Conservation (phyloP, 345 rosid species). For the Eucalyptus shirleyi region DNA sequence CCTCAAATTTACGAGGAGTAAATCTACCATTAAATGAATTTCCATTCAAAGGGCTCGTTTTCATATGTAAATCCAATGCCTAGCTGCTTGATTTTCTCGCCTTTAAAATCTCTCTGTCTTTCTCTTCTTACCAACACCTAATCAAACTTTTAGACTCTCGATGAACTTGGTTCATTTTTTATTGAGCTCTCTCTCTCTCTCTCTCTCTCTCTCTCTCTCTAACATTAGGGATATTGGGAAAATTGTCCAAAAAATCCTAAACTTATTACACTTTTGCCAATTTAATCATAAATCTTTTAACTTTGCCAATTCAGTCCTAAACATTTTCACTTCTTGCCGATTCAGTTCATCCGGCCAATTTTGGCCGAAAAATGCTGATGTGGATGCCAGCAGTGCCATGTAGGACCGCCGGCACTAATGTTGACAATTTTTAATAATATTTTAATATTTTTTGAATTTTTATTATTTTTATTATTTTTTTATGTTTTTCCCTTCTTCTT, state of each 20-base stretch:
- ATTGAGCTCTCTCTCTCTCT: not conserved
- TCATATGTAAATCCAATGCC: not conserved
- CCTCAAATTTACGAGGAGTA: not conserved
- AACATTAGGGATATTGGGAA: not conserved
- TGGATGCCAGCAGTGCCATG: fast-evolving
- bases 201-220: too few relatives aligned
- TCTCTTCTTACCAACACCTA: too few relatives aligned
- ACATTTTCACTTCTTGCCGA: too few relatives aligned
- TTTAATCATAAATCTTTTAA: fast-evolving
- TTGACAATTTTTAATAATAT: too few relatives aligned
- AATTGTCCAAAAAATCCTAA: too few relatives aligned
- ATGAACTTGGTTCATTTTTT: too few relatives aligned
- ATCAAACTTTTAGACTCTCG: not conserved
- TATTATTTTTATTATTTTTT: too few relatives aligned
- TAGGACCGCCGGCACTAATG: fast-evolving
- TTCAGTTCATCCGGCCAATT: fast-evolving
- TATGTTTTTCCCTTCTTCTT: too few relatives aligned
- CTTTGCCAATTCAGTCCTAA: too few relatives aligned
- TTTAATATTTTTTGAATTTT: too few relatives aligned
- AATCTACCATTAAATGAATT: not conserved
- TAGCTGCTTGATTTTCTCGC: not conserved
- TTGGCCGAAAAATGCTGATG: fast-evolving
- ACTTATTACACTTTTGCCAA: too few relatives aligned
- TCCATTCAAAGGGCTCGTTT: not conserved
- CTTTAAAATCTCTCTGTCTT: not conserved